These are phyloP conservation scores for Fusarium palustre DNA, from an alignment of 2,329 filamentous ascomycete genomes.

Conservation along the genomic window DNA sequence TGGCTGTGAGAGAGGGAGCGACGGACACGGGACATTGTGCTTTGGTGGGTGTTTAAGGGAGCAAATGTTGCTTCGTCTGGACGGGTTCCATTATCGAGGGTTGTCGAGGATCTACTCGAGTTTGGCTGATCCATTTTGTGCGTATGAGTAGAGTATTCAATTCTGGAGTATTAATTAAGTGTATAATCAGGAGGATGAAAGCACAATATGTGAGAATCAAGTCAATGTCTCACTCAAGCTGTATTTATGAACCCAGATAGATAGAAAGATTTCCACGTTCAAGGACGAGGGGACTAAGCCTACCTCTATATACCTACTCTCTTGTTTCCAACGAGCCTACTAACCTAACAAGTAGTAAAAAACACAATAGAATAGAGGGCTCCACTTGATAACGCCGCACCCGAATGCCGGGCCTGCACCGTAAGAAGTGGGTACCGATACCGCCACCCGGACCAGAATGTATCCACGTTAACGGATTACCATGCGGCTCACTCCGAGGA, in stretches of 20 bases:
- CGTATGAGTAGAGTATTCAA: background rate
- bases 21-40: constrained; percentile 33
- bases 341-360: background rate
- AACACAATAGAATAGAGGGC: background rate
- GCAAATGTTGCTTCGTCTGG: constrained; percentile 37
- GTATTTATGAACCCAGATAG: constrained; percentile 11
- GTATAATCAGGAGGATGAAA: background rate
- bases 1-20: constrained; percentile 40
- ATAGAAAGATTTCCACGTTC: background rate
- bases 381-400: constrained; percentile 21
- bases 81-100: constrained; percentile 24
- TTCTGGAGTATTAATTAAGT: background rate
- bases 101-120: constrained; percentile 36
- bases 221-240: constrained; percentile 22
- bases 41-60: constrained; percentile 41
- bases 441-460: background rate
- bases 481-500: constrained; percentile 39
- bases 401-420: constrained; percentile 36
- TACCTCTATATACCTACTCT: constrained; percentile 37
- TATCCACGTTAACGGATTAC: constrained; percentile 22
- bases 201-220: constrained; percentile 14
- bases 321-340: background rate
- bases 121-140: constrained; percentile 28
- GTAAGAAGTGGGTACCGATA: constrained; percentile 14
- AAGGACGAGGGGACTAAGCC: constrained; percentile 1